Evolutionary conservation across 2,329 filamentous ascomycete species (phyloP).

Genomic region (Penicillium sp.): DNA sequence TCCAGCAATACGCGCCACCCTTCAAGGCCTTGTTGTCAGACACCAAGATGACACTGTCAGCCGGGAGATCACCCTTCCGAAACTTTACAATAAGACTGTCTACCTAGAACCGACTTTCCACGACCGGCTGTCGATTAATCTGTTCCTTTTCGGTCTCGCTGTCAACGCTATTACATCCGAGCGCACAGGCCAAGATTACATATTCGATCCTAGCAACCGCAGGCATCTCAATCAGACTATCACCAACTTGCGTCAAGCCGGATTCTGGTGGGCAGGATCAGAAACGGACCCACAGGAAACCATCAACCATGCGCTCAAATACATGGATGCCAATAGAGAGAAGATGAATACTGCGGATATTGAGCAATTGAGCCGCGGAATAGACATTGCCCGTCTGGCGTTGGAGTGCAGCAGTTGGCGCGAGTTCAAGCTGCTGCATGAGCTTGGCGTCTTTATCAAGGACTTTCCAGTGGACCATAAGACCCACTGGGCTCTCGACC

Average conservation of each 20-base stretch:
- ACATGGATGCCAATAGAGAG: conserved; percentile 59
- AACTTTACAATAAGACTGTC: conserved; percentile 65
- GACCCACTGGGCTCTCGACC: conserved; percentile 63
- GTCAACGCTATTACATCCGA: conserved; percentile 88
- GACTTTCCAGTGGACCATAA: conserved; percentile 60
- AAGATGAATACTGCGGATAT: conserved; percentile 59
- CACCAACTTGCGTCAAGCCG: conserved; percentile 72
- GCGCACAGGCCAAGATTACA: conserved; percentile 74
- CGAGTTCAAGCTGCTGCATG: conserved; percentile 64
- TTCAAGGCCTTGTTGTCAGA: conserved; percentile 77
- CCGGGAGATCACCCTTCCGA: conserved; percentile 60
- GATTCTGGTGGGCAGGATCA: conserved; percentile 81
- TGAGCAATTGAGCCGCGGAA: conserved; percentile 56
- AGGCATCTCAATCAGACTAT: conserved; percentile 64
- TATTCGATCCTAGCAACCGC: conserved; percentile 73
- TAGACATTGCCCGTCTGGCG: conserved; percentile 59
- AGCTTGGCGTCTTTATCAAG: conserved; percentile 68
- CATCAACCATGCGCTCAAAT: conserved; percentile 61
- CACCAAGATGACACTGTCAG: conserved; percentile 69
- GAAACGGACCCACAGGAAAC: conserved; percentile 59
- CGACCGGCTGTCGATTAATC: conserved; percentile 74
- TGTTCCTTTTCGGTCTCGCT: conserved; percentile 78
- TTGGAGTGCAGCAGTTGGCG: conserved; percentile 59
- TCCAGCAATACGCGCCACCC: conserved; percentile 55
- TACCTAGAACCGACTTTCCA: conserved; percentile 76